Base-by-base conservation (phyloP, 1,284 basidiomycete species). In the Coriolopsis trogii region DNA sequence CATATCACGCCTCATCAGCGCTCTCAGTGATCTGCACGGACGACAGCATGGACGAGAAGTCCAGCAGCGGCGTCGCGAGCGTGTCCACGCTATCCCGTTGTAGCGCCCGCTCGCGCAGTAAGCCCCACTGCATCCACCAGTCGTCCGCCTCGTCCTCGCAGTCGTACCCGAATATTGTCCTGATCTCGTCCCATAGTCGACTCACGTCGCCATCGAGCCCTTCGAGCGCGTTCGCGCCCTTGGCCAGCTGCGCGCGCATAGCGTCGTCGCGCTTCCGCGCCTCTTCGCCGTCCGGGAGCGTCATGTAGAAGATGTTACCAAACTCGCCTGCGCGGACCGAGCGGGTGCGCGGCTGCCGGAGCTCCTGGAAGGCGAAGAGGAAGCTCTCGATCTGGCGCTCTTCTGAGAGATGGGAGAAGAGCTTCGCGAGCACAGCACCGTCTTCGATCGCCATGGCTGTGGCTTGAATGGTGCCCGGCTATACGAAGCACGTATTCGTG, bases 341-440 rank as follows among this genome's bases (percentile, higher is more conserved):
- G 15, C 49, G 38, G 20, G 60, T 61, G 36, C 66, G 65, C 9
- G 58, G 16, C 39, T 66, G 64, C 13, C 67, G 65, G 3, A 85
- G 63, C 39, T 84, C 79, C 58, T 83, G 75, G 59, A 81, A 78
- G 0, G 79, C 82, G 51, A 72, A 70, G 6, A 85, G 69, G 60
- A 83, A 77, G 25, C 64, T 71, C 0, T 64, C 60, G 56, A 85
- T 80, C 53, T 85, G 82, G n/a, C 79, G 77, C 21, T 69, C 61
- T 3, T 67, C 62, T 29, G 66, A 67, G 3, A 86, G 66, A 60
- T 81, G 81, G 2, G 80, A 79, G 63, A 85, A 84, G 9, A 86
- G 68, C 49, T 76, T 79, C 13, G 74, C 83, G 8, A 86, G 72
- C 5, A 82, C 78, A 2, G 79, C 80, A 3, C 74, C 80, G 51